Base-by-base conservation (phyloP, 371 early-diverging fungal species). In the Aphelidium insulamus region DNA sequence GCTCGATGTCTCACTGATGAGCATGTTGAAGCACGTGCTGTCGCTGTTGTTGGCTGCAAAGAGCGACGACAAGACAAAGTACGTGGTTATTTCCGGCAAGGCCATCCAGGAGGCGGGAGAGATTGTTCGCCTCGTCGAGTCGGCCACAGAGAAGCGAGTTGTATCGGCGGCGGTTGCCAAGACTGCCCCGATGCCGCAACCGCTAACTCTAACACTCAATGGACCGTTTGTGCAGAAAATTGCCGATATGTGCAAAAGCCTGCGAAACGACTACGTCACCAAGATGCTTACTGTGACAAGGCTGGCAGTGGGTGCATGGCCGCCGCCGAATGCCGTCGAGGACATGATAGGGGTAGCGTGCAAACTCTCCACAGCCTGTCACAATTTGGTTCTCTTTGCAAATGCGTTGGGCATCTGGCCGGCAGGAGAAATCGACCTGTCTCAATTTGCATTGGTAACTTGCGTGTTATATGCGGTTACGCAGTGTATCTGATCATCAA, bases 271-370 rank as follows among this genome's bases (percentile, higher is more conserved):
- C n/a, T n/a, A n/a, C n/a, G n/a, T n/a, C n/a, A n/a, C n/a, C n/a
- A n/a, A n/a, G n/a, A n/a, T n/a, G n/a, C n/a, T n/a, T n/a, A n/a
- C n/a, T n/a, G n/a, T n/a, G n/a, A n/a, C n/a, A n/a, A n/a, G n/a
- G n/a, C n/a, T n/a, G n/a, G n/a, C n/a, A n/a, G n/a, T n/a, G n/a
- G 63, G 63, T 2, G 57, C 58, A 11, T 60, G 63, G 63, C 63
- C 63, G 24, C 61, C 63, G 4, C 43, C 57, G n/a, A 40, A 45
- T 20, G 58, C 63, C 1, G 39, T 51, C 18, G 12, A 37, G 2
- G 55, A 60, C 11, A 62, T 62, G 63, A 46, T 57, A 10, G 31
- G 36, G 28, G 41, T 50, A 19, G 63, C 57, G 3, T 36, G 44
- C 3, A 28, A 29, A 6, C 33, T 62, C 20, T 52, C 54, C 7